A percentile compares a stretch with the other conserved stretches of the same genome.
Evolutionary conservation across 768 basidiomycete genomes (phyloP).

Genomic region (Boletus huronensis): DNA sequence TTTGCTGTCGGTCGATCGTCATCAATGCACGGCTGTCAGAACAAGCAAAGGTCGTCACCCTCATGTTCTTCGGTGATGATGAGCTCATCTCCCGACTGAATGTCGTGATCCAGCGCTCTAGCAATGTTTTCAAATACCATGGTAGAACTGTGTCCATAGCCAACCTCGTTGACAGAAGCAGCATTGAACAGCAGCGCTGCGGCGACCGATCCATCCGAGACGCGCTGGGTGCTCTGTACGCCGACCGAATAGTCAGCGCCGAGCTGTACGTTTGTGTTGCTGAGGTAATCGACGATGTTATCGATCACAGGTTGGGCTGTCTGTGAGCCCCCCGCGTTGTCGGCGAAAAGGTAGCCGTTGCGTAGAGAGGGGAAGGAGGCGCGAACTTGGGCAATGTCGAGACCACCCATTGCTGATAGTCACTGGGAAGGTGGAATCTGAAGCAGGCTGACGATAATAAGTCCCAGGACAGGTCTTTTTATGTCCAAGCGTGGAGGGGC

Average conservation of each 20-base stretch:
- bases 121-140: slow-evolving; percentile 68
- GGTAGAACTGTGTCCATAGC: slow-evolving; percentile 65
- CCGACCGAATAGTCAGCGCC: slow-evolving; percentile 68
- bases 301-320: slow-evolving; percentile 53
- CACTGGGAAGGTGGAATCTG: neutral
- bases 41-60: slow-evolving; percentile 39
- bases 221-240: slow-evolving; percentile 47
- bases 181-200: slow-evolving; percentile 65
- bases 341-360: slow-evolving; percentile 62
- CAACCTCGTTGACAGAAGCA: slow-evolving; percentile 56
- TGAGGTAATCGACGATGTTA: slow-evolving; percentile 61
- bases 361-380: slow-evolving; percentile 60
- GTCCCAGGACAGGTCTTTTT: neutral
- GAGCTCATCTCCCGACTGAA: slow-evolving; percentile 65
- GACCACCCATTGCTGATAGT: slow-evolving; percentile 14
- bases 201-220: slow-evolving; percentile 46
- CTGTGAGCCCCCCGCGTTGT: slow-evolving; percentile 78
- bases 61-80: slow-evolving; percentile 81
- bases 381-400: slow-evolving; percentile 52
- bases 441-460: neutral
- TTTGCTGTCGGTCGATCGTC: slow-evolving; percentile 48
- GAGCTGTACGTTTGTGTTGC: slow-evolving; percentile 71
- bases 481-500: neutral
- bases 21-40: neutral
- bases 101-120: slow-evolving; percentile 51